phyloP scores from a whole-genome alignment of 805 yeast genomes.

The Candida tibetensis region DNA sequence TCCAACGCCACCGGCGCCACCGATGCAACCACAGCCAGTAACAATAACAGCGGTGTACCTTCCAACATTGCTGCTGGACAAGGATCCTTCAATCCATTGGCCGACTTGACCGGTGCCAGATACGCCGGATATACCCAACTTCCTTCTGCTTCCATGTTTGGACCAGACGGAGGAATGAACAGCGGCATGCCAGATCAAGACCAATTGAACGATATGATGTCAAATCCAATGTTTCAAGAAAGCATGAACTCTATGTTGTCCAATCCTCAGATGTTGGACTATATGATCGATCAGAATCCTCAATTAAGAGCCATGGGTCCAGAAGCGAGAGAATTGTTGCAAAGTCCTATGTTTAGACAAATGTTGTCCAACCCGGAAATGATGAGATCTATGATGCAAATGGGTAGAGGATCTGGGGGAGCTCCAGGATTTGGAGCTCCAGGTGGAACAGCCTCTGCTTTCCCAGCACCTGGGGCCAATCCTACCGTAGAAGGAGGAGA shows the following conservation, averaged over 20 bases:
- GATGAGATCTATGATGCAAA: conserved; percentile 77
- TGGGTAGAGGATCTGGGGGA: conserved; percentile 52
- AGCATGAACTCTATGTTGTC: conserved; percentile 77
- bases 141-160: conserved; percentile 86
- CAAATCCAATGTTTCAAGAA: conserved; percentile 77
- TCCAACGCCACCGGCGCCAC: conserved; percentile 17
- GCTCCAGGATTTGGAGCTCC: conserved; percentile 18
- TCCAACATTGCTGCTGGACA: conserved; percentile 81
- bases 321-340: conserved; percentile 80
- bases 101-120: conserved; percentile 91
- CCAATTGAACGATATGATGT: conserved; percentile 71
- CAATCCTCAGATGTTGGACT: conserved; percentile 87
- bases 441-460: conserved; percentile 19
- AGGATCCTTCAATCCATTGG: conserved; percentile 85
- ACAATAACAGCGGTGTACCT: conserved; percentile 49
- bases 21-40: conserved; percentile 14
- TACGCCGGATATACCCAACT: conserved; percentile 90
- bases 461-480: conserved; percentile 40
- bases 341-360: conserved; percentile 77
- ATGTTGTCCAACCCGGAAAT: conserved; percentile 73
- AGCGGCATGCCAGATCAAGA: conserved; percentile 68
- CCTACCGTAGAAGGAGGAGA: conserved; percentile 28
- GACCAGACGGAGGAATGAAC: conserved; percentile 92
- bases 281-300: conserved; percentile 77
- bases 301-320: conserved; percentile 86